These are phyloP conservation scores for Blastobotrys ciferrii DNA, from an alignment of 1,139 yeast species.

Conservation along the genomic window DNA sequence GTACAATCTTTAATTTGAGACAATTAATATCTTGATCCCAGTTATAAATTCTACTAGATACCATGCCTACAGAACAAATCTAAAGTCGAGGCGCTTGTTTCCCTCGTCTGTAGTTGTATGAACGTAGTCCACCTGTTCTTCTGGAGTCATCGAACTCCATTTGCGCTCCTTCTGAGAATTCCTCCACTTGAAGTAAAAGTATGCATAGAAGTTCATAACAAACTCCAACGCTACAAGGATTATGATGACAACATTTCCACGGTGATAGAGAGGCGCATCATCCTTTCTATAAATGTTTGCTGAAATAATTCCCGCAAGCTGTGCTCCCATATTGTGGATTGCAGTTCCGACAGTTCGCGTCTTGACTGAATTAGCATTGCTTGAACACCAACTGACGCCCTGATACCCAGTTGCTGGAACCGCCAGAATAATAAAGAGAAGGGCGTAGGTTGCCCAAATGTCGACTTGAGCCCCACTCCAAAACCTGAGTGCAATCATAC, in stretches of 20 bases:
- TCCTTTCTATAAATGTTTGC: slow-evolving; percentile 53
- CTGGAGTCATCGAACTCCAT: too few species aligned
- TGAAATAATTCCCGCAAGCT: slow-evolving; percentile 51
- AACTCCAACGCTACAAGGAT: too few species aligned
- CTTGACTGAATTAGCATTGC: slow-evolving; percentile 58
- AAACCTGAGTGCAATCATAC: slow-evolving; percentile 20
- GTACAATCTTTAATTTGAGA: too few species aligned
- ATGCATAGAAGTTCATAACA: too few species aligned
- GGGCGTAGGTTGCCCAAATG: slow-evolving; percentile 52
- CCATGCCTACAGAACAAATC: too few species aligned
- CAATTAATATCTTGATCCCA: too few species aligned
- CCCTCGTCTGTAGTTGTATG: too few species aligned
- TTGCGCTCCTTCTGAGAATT: too few species aligned
- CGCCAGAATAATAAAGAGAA: slow-evolving; percentile 46
- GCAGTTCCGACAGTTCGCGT: slow-evolving; percentile 62
- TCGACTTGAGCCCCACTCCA: slow-evolving; percentile 41
- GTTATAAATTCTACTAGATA: too few species aligned
- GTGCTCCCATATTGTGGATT: slow-evolving; percentile 60
- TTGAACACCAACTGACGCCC: slow-evolving; percentile 58
- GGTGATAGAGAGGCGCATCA: slow-evolving; percentile 57
- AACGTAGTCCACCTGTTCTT: too few species aligned
- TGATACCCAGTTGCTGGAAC: slow-evolving; percentile 51
- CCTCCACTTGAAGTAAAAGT: too few species aligned
- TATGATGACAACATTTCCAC: slow-evolving; percentile 52
- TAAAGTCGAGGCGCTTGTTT: too few species aligned